Conservation (phyloP, 2,329 filamentous ascomycete genomes). For the Grosmannia penicillata region DNA sequence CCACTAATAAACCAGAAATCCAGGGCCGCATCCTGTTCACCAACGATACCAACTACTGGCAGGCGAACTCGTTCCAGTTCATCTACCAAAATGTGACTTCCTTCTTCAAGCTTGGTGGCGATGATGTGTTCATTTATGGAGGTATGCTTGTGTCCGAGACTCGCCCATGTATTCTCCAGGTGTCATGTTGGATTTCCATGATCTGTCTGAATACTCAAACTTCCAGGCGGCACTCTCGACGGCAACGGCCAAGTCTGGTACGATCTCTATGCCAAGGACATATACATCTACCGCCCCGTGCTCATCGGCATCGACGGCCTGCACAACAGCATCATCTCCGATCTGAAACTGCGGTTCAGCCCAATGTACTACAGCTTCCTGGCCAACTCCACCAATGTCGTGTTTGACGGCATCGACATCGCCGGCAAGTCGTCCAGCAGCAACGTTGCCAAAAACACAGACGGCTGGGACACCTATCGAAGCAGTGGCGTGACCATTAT, state of each 20-base stretch:
- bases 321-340: constrained; percentile 36
- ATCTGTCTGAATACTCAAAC: neutral
- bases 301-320: constrained; percentile 45
- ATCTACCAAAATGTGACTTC: constrained; percentile 50
- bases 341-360: constrained; percentile 39
- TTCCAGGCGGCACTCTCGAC: neutral
- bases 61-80: constrained; percentile 45
- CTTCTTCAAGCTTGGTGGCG: constrained; percentile 53
- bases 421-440: constrained; percentile 33
- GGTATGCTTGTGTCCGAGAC: constrained; percentile 5
- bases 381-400: constrained; percentile 43
- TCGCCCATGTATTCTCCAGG: no score
- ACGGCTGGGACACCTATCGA: constrained; percentile 48
- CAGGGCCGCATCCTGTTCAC: constrained; percentile 38
- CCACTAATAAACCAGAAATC: no score
- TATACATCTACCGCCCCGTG: constrained; percentile 34
- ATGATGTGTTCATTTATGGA: constrained; percentile 52
- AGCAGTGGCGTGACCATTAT: constrained; percentile 45
- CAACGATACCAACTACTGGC: constrained; percentile 53
- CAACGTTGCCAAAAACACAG: constrained; percentile 48
- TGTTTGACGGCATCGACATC: constrained; percentile 48
- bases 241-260: constrained; percentile 53
- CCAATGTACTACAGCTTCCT: constrained; percentile 27
- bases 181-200: no score
- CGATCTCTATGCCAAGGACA: constrained; percentile 11